These are phyloP conservation scores for Stenocarpella maydis DNA, from an alignment of 2,329 filamentous ascomycete genomes.

Conservation along the genomic window DNA sequence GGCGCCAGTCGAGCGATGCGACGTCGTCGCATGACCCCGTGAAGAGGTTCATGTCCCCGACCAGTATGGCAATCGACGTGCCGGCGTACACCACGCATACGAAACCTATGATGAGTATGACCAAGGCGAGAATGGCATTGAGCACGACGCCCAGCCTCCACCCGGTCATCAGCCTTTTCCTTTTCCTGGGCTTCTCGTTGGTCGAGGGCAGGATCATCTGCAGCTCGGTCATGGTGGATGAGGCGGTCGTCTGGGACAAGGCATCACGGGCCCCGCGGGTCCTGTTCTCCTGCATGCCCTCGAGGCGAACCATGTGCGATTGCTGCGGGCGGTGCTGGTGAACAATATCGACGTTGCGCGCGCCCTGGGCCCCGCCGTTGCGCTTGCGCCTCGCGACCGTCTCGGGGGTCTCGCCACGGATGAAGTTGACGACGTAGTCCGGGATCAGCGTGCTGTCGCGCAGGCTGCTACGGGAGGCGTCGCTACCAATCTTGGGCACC, in stretches of 20 bases:
- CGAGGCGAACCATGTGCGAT: constrained; percentile 48
- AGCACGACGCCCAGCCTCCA: constrained; percentile 59
- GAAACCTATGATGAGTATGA: constrained; percentile 35
- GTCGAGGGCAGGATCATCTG: constrained; percentile 35
- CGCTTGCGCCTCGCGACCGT: constrained; percentile 56
- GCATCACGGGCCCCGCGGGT: constrained; percentile 21
- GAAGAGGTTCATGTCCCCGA: constrained; percentile 49
- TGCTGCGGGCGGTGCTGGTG: constrained; percentile 42
- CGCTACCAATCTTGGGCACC: constrained; percentile 27
- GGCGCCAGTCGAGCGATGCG: constrained; percentile 48
- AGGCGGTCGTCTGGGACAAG: constrained; percentile 23
- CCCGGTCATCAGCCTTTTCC: constrained; percentile 47
- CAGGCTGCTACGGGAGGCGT: constrained; percentile 34
- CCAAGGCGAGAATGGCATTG: constrained; percentile 50
- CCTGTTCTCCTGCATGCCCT: constrained; percentile 36
- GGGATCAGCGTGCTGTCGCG: constrained; percentile 56
- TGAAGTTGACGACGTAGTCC: constrained; percentile 64
- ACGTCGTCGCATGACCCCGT: constrained; percentile 50
- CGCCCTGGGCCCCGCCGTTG: constrained; percentile 44
- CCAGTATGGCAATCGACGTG: constrained; percentile 44
- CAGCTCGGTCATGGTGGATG: constrained; percentile 36
- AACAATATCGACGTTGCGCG: constrained; percentile 44
- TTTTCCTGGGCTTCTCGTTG: constrained; percentile 26
- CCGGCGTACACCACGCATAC: constrained; percentile 50
- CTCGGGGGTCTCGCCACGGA: constrained; percentile 64